Conservation (phyloP, 371 early-diverging fungal genomes). For the Syncephalastrum sp. region DNA sequence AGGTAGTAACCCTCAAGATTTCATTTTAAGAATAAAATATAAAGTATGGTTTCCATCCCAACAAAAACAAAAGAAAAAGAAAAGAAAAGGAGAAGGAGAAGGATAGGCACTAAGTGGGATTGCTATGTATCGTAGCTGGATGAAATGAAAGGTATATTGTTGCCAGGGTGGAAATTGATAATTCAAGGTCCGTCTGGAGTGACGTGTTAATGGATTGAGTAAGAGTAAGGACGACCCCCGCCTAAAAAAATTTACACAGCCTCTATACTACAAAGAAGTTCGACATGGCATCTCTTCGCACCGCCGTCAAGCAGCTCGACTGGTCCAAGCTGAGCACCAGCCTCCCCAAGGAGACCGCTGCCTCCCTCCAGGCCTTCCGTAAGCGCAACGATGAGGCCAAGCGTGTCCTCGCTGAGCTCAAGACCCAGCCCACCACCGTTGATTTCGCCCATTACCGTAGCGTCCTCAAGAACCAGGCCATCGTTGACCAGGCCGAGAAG, state of each 20-base stretch:
- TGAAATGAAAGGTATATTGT: constrained; percentile 1
- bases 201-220: too few species aligned
- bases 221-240: neutral
- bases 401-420: constrained; percentile 76
- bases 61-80: too few species aligned
- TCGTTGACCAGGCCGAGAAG: constrained; percentile 90
- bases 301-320: constrained; percentile 76
- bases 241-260: constrained; percentile 13
- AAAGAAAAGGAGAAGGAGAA: neutral
- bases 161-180: constrained; percentile 4
- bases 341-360: constrained; percentile 88
- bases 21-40: constrained; percentile 18
- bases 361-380: constrained; percentile 87
- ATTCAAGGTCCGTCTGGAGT: neutral
- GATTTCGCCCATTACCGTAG: constrained; percentile 89
- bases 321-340: constrained; percentile 85
- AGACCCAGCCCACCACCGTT: constrained; percentile 78
- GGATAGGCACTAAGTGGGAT: constrained; percentile 2
- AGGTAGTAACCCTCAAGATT: constrained; percentile 61
- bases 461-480: constrained; percentile 84
- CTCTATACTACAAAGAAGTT: constrained; percentile 4
- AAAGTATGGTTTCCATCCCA: neutral
- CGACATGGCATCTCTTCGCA: constrained; percentile 40
- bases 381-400: constrained; percentile 93
- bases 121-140: neutral